These are phyloP conservation scores for Penstemon davidsonii DNA, from an alignment of 257 asterid species.

Conservation along the genomic window DNA sequence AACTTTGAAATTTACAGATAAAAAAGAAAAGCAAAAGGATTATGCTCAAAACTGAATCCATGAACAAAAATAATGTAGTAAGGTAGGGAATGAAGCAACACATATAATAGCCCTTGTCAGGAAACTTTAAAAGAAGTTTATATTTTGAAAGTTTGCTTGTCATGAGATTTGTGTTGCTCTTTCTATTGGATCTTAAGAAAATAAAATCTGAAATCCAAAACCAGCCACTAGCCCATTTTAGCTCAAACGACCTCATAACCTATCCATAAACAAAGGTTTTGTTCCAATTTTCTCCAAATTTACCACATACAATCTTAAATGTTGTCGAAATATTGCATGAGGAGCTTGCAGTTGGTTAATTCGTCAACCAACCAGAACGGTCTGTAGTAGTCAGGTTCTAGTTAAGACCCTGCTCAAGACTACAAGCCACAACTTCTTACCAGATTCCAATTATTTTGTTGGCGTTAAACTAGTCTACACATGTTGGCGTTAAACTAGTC, in stretches of 20 bases:
- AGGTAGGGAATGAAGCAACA: constrained; percentile 8
- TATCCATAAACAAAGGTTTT: not conserved
- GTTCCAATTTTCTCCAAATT: not conserved
- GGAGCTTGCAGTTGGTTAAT: not conserved
- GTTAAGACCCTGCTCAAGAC: not conserved
- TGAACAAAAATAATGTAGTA: not conserved
- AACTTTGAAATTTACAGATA: constrained; percentile 1
- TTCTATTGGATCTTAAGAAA: not conserved
- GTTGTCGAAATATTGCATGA: not conserved
- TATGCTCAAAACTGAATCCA: constrained; percentile 21
- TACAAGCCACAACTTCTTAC: not conserved
- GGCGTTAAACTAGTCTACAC: not conserved
- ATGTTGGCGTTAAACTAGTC: not conserved
- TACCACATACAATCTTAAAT: not conserved
- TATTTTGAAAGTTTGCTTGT: not conserved
- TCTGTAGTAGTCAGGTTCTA: constrained; percentile 1
- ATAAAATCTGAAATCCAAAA: not conserved
- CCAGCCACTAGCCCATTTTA: not conserved
- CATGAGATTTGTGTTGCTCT: not conserved
- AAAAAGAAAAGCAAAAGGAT: constrained; percentile 8
- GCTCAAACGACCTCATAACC: not conserved
- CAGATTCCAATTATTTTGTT: constrained; percentile 5
- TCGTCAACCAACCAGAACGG: constrained; percentile 1
- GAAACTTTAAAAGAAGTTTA: not conserved
- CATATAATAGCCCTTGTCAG: not conserved